Evolutionary conservation across 129 eudicot species (phyloP).

Genomic region (Saussurea involucrata): DNA sequence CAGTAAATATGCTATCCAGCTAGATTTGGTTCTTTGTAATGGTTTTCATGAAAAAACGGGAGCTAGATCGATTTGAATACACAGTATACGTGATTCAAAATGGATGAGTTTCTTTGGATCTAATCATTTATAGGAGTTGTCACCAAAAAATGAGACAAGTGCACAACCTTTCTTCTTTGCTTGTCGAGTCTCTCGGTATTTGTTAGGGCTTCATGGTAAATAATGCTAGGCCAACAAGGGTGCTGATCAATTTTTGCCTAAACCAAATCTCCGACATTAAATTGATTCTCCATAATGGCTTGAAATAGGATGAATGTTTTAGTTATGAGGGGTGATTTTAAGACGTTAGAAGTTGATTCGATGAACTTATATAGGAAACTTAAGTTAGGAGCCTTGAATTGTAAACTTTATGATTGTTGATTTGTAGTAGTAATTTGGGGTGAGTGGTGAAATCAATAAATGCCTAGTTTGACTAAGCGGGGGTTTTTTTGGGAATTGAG

Average conservation of each 20-base stretch:
- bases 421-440: conserved; percentile 7
- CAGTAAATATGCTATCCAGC: neutral
- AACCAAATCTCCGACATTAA: conserved; percentile 14
- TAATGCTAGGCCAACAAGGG: conserved; percentile 30
- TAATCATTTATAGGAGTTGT: conserved; percentile 21
- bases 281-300: neutral
- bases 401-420: neutral
- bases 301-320: conserved; percentile 9
- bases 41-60: conserved; percentile 4
- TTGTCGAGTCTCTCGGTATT: neutral
- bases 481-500: neutral
- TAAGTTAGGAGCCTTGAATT: conserved; percentile 4
- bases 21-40: neutral
- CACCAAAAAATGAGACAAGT: conserved; percentile 20
- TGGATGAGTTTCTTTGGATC: conserved; percentile 1
- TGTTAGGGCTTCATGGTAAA: conserved; percentile 18
- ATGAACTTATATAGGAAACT: conserved; percentile 19
- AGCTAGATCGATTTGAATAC: conserved; percentile 8
- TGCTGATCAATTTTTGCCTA: conserved; percentile 17
- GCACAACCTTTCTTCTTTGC: conserved; percentile 10
- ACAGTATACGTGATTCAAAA: conserved; percentile 6
- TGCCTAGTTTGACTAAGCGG: neutral
- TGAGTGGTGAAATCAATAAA: neutral
- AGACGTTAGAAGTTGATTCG: neutral
- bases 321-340: neutral